Evolutionary conservation across 495 filamentous ascomycete genomes (phyloP).

Genomic region (Ramalina intermedia): DNA sequence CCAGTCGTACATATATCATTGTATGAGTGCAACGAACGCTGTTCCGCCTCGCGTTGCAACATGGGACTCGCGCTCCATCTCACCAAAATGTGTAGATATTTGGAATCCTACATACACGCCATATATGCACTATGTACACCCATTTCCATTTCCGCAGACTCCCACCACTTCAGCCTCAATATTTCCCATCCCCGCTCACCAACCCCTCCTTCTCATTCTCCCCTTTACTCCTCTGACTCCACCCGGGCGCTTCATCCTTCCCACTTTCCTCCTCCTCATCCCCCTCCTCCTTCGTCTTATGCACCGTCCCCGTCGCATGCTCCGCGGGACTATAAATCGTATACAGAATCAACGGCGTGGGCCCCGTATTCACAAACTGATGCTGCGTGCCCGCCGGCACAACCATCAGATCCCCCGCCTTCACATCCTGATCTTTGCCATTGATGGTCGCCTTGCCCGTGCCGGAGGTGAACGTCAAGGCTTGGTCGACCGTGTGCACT

Average conservation of each 20-base stretch:
- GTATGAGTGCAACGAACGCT: no score
- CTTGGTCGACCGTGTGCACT: constrained; percentile 45
- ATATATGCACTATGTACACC: no score
- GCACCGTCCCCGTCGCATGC: constrained; percentile 40
- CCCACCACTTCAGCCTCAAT: background rate
- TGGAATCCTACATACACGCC: no score
- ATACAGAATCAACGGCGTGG: constrained; percentile 35
- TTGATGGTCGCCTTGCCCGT: constrained; percentile 40
- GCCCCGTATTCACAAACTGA: constrained; percentile 46
- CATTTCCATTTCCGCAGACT: background rate
- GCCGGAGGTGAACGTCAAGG: constrained; percentile 49
- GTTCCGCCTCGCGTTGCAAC: no score
- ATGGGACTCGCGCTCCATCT: no score
- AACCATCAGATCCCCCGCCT: constrained; percentile 45
- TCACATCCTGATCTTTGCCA: constrained; percentile 42
- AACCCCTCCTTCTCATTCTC: constrained; percentile 43
- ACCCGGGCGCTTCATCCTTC: constrained; percentile 45
- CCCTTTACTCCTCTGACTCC: constrained; percentile 37
- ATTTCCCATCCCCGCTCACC: constrained; percentile 26
- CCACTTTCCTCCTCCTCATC: constrained; percentile 46
- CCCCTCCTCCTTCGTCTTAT: constrained; percentile 46
- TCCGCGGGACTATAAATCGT: constrained; percentile 51
- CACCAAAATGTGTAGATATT: no score
- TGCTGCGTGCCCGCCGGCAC: constrained; percentile 53
- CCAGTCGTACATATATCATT: no score